Base-by-base conservation (phyloP, 2,329 filamentous ascomycete species). In the Coleophoma crateriformis region DNA sequence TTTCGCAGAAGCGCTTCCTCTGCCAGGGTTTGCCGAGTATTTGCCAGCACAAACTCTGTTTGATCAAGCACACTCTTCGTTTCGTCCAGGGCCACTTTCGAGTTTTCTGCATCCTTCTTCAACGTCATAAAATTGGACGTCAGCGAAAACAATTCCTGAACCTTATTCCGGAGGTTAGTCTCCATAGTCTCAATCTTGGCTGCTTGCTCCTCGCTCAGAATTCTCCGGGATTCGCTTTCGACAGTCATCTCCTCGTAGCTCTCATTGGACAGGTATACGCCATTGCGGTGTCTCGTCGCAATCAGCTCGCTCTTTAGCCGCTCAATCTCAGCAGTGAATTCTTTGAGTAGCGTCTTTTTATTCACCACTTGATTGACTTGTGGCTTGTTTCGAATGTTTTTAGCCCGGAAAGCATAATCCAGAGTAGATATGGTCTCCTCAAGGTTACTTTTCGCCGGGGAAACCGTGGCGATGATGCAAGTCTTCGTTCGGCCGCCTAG, bases 371-470 rank as follows among this genome's bases (percentile, higher is more conserved):
- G 88, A 68, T 97, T 99, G 60, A 95, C 78, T 64, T 99, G 94
- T 1, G 94, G 95, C 69, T 96, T 96, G 69, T 99, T 99, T 45
- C 89, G 87, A 61, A 99, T 99, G 59, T 99, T 97, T 74, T 99
- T 99, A 14, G 94, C 94, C 43, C 94, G 82, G 71, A 97, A 97
- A 11, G 94, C 95, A 64, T 99, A 99, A 67, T 99, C 94, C 2
- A 99, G 78, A 0, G 95, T 99, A 0, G 94, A 97, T 52, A 99
- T 97, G 0, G 95, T 99, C 68, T 99, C 94, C 64, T 99, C 94
- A 1, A 99, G 75, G 60, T 97, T 99, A 68, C 86, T 91, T 68
- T 94, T 95, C 7, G 91, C 90, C 1, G 94, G 91, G 2, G 94
- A 97, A 38, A 99, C 80, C 0, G 94, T 99, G 6, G 94, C 94